phyloP scores from a whole-genome alignment of 495 filamentous ascomycete species.

The Daldinia decipiens region DNA sequence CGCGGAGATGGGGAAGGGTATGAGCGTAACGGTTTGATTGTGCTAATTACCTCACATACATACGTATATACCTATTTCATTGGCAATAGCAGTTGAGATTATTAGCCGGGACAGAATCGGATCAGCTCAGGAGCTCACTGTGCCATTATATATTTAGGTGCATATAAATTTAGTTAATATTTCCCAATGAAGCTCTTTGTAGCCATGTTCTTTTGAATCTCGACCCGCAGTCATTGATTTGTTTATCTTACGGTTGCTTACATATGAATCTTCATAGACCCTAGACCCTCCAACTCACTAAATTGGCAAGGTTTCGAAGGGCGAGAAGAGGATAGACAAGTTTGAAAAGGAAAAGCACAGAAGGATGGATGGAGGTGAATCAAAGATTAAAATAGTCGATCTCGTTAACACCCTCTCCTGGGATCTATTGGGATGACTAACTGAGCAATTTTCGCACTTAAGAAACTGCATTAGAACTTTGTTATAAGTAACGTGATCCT shows the following conservation, averaged over 20 bases:
- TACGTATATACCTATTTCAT: not conserved
- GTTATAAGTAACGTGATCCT: not conserved
- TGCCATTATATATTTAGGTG: conserved; percentile 9
- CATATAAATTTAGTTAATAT: conserved; percentile 13
- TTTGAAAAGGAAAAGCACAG: not conserved
- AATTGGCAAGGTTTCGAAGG: too few species aligned
- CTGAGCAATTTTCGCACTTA: not conserved
- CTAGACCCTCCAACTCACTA: too few species aligned
- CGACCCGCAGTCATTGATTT: too few species aligned
- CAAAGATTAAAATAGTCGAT: too few species aligned
- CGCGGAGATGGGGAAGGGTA: not conserved
- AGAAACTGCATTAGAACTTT: not conserved
- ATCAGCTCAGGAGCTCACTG: conserved; percentile 5
- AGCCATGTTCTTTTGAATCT: conserved; percentile 1
- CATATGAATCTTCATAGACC: not conserved
- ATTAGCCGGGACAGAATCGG: not conserved
- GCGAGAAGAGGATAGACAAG: too few species aligned
- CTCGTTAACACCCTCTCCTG: not conserved
- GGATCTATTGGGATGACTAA: not conserved
- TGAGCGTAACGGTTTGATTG: conserved; percentile 2
- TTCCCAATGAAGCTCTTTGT: conserved; percentile 1
- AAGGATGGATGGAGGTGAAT: not conserved
- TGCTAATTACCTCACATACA: conserved; percentile 5
- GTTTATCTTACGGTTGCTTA: not conserved
- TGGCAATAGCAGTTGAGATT: not conserved